Evolutionary conservation across 2,329 filamentous ascomycete genomes (phyloP).

Genomic region (Claviceps pazoutovae): DNA sequence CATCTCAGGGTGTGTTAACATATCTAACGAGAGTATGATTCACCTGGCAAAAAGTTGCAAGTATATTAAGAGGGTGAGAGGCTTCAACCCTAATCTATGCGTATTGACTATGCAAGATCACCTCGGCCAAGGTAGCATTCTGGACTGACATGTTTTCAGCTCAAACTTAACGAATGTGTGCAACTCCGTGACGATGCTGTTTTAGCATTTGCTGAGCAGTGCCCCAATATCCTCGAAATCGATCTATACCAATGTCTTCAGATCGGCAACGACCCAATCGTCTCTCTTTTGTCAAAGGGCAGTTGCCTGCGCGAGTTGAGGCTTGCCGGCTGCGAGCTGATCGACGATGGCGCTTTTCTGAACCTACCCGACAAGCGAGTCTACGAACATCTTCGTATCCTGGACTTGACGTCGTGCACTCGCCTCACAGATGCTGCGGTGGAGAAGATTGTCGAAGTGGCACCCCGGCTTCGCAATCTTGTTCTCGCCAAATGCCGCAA

Average conservation of each 20-base stretch:
- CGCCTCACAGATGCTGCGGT: slow-evolving; percentile 77
- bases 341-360: slow-evolving; percentile 82
- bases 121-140: background rate
- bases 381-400: slow-evolving; percentile 81
- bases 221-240: slow-evolving; percentile 88
- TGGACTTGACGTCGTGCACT: slow-evolving; percentile 82
- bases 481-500: slow-evolving; percentile 89
- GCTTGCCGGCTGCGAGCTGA: slow-evolving; percentile 68
- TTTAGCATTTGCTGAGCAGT: slow-evolving; percentile 73
- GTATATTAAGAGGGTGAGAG: slow-evolving; percentile 68
- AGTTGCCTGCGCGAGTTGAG: slow-evolving; percentile 80
- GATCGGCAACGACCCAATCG: slow-evolving; percentile 73
- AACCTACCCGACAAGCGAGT: slow-evolving; percentile 49
- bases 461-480: slow-evolving; percentile 79
- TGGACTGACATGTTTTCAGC: slow-evolving; percentile 26
- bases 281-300: slow-evolving; percentile 63
- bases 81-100: too few species aligned
- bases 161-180: slow-evolving; percentile 89
- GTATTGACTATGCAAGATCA: background rate
- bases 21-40: slow-evolving; percentile 78
- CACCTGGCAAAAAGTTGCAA: slow-evolving; percentile 68
- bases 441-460: slow-evolving; percentile 71
- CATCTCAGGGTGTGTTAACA: slow-evolving; percentile 69
- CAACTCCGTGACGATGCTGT: slow-evolving; percentile 74
- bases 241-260: slow-evolving; percentile 77